Evolutionary conservation across 768 basidiomycete species (phyloP), one percentile per base, ranked within the genome.

Genomic region (Kwoniella mangroviensis): DNA sequence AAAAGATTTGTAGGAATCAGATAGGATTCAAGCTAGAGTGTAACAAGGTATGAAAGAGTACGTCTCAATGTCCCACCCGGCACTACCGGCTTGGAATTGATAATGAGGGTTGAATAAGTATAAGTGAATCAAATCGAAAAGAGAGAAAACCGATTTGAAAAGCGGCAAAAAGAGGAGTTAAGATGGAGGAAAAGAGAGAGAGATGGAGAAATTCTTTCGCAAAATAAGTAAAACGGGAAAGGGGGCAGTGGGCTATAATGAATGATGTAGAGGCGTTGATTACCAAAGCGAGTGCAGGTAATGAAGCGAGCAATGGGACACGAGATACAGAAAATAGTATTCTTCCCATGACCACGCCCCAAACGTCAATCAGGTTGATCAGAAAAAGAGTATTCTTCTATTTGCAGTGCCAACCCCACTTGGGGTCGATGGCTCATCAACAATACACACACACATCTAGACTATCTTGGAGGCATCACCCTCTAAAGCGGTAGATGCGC

Each of bases 291-390:
- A 60, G 34, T 6, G 34, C 34, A 34, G 34, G 34, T n/a, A 42
- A 26, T 41, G 28, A 28, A 34, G 17, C 56, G 10, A 34, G 56
- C 12, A 58, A 34, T 55, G 24, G 54, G 4, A 24, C 10, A 26
- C 12, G 5, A 28, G 12, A 15, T 12, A 17, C 56, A 58, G 13
- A 28, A 40, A n/a, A 15, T 28, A 7, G 34, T 26, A 15, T 15
- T 17, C 34, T 60, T 60, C 58, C 58, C 58, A 60, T 54, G 53
- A 54, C 53, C 56, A 57, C 56, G 56, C 56, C 56, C 56, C 56
- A 34, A 57, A n/a, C 56, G 56, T 57, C 56, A 57, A 57, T 26
- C 56, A 57, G 26, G 24, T 26, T 28, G 22, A 57, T 57, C 15
- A 57, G 28, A n/a, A 5, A 13, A 4, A 26, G 24, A 57, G 56